A percentile compares a stretch with the other conserved stretches of the same genome.
Evolutionary conservation across 2,329 filamentous ascomycete genomes (phyloP).

Genomic region (Trichoderma atrobrunneum): DNA sequence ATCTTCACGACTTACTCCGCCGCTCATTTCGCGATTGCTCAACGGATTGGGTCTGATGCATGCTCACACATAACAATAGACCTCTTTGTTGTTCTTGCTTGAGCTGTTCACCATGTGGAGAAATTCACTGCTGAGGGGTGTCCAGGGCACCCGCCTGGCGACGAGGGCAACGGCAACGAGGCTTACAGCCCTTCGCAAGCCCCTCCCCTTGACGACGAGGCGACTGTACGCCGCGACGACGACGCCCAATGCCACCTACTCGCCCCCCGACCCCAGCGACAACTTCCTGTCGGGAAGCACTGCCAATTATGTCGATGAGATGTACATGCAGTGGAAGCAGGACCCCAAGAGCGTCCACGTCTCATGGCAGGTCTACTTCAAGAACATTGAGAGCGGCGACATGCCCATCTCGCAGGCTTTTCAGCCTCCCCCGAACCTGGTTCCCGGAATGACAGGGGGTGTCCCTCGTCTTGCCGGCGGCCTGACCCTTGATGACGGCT

Average conservation of each 20-base stretch:
- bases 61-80: slow-evolving; percentile 26
- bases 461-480: slow-evolving; percentile 71
- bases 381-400: slow-evolving; percentile 96
- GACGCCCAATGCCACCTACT: slow-evolving; percentile 43
- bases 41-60: slow-evolving; percentile 29
- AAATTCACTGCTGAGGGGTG: slow-evolving; percentile 14
- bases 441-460: slow-evolving; percentile 76
- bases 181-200: slow-evolving; percentile 46
- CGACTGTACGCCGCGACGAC: slow-evolving; percentile 48
- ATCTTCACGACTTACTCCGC: slow-evolving; percentile 45
- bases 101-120: slow-evolving; percentile 17
- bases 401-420: slow-evolving; percentile 98
- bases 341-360: slow-evolving; percentile 92
- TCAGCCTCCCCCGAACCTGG: slow-evolving; percentile 88
- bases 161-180: slow-evolving; percentile 26
- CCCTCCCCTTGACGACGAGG: slow-evolving; percentile 49
- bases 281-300: slow-evolving; percentile 96
- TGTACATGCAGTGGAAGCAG: slow-evolving; percentile 97
- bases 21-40: slow-evolving; percentile 40
- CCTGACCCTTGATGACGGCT: slow-evolving; percentile 64
- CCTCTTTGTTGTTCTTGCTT: slow-evolving; percentile 21
- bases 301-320: slow-evolving; percentile 98
- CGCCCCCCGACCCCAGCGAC: slow-evolving; percentile 76
- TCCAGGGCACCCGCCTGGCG: slow-evolving; percentile 16
- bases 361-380: slow-evolving; percentile 99